phyloP scores from a whole-genome alignment of 495 filamentous ascomycete species.

The Cercophora samala region DNA sequence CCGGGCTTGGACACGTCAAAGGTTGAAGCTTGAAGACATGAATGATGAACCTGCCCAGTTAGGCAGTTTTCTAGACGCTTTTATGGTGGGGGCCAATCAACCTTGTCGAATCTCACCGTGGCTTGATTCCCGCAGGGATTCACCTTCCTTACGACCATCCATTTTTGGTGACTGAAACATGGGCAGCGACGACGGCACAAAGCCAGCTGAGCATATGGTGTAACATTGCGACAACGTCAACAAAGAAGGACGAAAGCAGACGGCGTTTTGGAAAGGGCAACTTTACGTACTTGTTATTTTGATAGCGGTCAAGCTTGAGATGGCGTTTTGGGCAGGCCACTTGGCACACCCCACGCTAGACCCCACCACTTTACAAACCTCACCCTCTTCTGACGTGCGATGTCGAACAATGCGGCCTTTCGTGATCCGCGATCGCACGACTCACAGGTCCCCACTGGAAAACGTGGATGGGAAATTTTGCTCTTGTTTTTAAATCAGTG shows the following conservation, averaged over 20 bases:
- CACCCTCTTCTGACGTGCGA: conserved; percentile 7
- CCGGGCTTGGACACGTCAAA: background rate
- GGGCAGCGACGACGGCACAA: background rate
- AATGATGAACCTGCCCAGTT: conserved; percentile 8
- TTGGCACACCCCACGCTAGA: conserved; percentile 5
- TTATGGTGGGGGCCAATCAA: conserved; percentile 7
- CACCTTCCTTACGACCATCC: background rate
- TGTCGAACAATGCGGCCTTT: conserved; percentile 8
- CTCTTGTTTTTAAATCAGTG: conserved; percentile 3
- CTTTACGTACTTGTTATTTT: background rate
- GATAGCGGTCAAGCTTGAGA: background rate
- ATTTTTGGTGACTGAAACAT: conserved; percentile 12
- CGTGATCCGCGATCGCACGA: conserved; percentile 7
- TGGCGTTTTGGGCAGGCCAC: background rate
- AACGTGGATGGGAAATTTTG: conserved; percentile 2
- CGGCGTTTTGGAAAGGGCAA: background rate
- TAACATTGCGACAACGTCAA: background rate
- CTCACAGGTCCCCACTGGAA: background rate
- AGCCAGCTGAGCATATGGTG: background rate
- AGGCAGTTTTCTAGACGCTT: conserved; percentile 16
- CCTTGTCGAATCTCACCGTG: background rate
- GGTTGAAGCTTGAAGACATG: background rate
- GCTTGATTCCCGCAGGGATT: conserved; percentile 7
- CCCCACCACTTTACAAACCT: background rate
- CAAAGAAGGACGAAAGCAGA: background rate